phyloP scores from a whole-genome alignment of 306 rosid species.

The Inga laurina region DNA sequence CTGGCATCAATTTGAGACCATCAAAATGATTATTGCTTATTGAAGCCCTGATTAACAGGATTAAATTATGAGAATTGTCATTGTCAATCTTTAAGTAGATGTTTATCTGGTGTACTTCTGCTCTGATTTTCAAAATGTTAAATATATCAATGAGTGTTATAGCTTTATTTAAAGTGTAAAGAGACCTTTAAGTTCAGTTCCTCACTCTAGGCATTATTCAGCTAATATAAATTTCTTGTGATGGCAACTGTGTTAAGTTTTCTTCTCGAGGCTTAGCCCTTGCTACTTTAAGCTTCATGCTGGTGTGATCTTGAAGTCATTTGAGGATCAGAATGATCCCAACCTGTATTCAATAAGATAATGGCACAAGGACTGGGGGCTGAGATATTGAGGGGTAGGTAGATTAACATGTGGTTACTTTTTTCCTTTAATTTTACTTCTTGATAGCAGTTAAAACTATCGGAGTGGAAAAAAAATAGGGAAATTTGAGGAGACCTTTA shows the following conservation, averaged over 20 bases:
- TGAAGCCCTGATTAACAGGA: constrained; percentile 13
- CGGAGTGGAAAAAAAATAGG: not conserved
- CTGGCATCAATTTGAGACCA: not conserved
- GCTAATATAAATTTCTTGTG: not conserved
- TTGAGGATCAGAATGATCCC: not conserved
- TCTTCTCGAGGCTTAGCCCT: not conserved
- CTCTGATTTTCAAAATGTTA: not conserved
- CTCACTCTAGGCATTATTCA: constrained; percentile 1
- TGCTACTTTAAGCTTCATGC: not conserved
- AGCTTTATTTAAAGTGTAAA: not conserved
- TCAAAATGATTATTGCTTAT: not conserved
- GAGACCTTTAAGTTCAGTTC: not conserved
- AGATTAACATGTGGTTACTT: not conserved
- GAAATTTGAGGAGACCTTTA: not conserved
- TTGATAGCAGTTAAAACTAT: not conserved
- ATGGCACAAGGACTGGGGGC: not conserved
- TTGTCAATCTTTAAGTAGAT: constrained; percentile 23
- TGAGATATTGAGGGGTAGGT: not conserved
- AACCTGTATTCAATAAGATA: not conserved
- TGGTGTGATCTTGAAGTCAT: not conserved
- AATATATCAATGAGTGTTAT: not conserved
- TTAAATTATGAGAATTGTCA: constrained; percentile 24
- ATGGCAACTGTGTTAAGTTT: not conserved
- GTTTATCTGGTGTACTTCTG: constrained; percentile 13
- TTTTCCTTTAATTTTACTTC: not conserved